A percentile compares a stretch with the other conserved stretches of the same genome.
These are phyloP conservation scores for Xylariaceae sp. DNA, from an alignment of 2,329 filamentous ascomycete genomes.

Conservation along the genomic window DNA sequence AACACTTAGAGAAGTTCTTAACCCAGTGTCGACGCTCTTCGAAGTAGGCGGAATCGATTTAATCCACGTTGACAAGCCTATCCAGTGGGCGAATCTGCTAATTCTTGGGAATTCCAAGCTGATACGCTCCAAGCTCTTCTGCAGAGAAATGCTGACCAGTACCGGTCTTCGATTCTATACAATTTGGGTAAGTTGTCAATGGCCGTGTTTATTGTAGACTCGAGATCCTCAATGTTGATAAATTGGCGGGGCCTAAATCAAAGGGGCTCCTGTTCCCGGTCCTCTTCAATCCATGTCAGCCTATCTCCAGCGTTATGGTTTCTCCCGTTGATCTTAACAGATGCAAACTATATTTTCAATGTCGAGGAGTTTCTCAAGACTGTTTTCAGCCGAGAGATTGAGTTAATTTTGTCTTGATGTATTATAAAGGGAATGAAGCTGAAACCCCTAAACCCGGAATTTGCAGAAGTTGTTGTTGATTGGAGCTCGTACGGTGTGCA, in stretches of 20 bases:
- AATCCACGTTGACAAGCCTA: slow-evolving; percentile 10
- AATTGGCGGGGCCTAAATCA: background rate
- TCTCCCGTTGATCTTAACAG: slow-evolving; percentile 4
- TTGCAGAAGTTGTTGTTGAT: no score
- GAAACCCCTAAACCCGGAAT: no score
- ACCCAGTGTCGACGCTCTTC: background rate
- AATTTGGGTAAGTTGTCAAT: background rate
- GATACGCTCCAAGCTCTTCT: slow-evolving; percentile 6
- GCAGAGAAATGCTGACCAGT: slow-evolving; percentile 5
- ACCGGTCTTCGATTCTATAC: background rate
- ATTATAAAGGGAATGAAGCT: no score
- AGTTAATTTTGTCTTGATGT: background rate
- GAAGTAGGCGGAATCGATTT: background rate
- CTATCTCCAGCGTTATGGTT: background rate
- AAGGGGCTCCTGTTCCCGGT: background rate
- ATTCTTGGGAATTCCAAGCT: slow-evolving; percentile 4
- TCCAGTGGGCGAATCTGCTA: slow-evolving; percentile 8
- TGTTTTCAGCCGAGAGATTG: background rate
- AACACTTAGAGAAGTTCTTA: background rate
- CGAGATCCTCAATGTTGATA: slow-evolving; percentile 9
- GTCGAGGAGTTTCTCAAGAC: background rate
- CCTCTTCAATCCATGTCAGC: background rate
- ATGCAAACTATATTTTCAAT: background rate
- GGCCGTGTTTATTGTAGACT: background rate
- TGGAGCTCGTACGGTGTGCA: no score